Percentiles rank a stretch among this genome's conserved stretches.
Evolutionary conservation across 1,139 yeast genomes (phyloP).

Genomic region (Kodamaea suecica): DNA sequence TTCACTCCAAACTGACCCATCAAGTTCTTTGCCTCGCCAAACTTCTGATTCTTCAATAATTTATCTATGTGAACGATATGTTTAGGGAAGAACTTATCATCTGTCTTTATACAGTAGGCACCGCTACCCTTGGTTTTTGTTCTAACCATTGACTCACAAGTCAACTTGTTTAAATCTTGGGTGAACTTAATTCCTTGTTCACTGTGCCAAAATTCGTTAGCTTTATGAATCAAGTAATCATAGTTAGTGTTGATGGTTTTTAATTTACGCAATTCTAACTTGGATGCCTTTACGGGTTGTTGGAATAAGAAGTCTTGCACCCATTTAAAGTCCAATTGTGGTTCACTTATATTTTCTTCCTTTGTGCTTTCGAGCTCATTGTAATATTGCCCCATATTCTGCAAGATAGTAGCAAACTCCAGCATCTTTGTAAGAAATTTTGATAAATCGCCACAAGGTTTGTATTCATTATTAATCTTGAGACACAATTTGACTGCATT

Average conservation of each 20-base stretch:
- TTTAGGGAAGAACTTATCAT: constrained; percentile 43
- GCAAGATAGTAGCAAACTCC: constrained; percentile 35
- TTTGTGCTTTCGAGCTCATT: constrained; percentile 18
- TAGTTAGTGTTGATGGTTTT: constrained; percentile 26
- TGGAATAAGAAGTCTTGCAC: constrained; percentile 25
- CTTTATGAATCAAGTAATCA: constrained; percentile 30
- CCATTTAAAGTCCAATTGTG: constrained; percentile 26
- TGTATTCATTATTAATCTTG: constrained; percentile 65
- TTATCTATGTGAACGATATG: constrained; percentile 43
- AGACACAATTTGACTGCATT: constrained; percentile 57
- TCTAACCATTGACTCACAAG: constrained; percentile 48
- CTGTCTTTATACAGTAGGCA: constrained; percentile 32
- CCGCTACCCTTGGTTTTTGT: constrained; percentile 27
- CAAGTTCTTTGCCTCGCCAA: constrained; percentile 38
- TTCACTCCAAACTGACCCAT: constrained; percentile 30
- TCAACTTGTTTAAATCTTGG: constrained; percentile 35
- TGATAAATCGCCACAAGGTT: constrained; percentile 50
- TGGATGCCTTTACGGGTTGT: constrained; percentile 30
- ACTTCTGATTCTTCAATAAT: constrained; percentile 38
- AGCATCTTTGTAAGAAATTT: constrained; percentile 40
- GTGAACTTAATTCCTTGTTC: constrained; percentile 17
- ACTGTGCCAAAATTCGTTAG: constrained; percentile 18
- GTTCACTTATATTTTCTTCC: constrained; percentile 19
- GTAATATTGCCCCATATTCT: constrained; percentile 38
- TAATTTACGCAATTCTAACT: constrained; percentile 28